These are phyloP conservation scores for Phytophthora tubulina DNA, from an alignment of 352 stramenopile genomes.

Conservation along the genomic window DNA sequence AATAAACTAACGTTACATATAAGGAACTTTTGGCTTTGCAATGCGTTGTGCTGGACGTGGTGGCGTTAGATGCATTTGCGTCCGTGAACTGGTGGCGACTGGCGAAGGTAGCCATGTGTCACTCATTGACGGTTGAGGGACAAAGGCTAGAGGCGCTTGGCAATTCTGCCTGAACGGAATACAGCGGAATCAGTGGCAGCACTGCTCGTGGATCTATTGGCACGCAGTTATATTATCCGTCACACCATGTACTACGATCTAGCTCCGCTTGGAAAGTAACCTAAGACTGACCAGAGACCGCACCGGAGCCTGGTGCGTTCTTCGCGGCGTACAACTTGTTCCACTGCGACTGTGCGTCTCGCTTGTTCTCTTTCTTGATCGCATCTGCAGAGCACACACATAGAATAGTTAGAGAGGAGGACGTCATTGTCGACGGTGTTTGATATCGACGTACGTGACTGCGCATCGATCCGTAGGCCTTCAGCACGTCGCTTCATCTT, in stretches of 20 bases:
- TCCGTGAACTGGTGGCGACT: conserved; percentile 2
- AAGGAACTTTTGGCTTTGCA: conserved; percentile 41
- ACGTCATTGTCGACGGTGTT: not conserved
- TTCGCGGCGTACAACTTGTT: conserved; percentile 84
- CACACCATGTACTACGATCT: conserved; percentile 3
- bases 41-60: not conserved
- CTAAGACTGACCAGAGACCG: conserved; percentile 17
- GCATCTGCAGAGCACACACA: conserved; percentile 52
- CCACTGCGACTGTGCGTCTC: conserved; percentile 75
- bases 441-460: conserved; percentile 65
- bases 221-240: conserved; percentile 34
- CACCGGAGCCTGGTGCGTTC: conserved; percentile 31
- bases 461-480: conserved; percentile 73
- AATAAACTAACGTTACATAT: conserved; percentile 52
- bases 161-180: not conserved
- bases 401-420: conserved; percentile 4
- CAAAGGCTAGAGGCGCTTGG: not conserved
- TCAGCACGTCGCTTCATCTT: conserved; percentile 81
- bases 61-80: too few relatives aligned
- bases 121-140: not conserved
- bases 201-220: conserved; percentile 4
- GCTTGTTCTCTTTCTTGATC: conserved; percentile 86
- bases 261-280: conserved; percentile 2
- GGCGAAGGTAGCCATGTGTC: conserved; percentile 14
- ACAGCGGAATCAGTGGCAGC: not conserved